These are phyloP conservation scores for Bimuria novae-zelandiae DNA, from an alignment of 2,329 filamentous ascomycete species.

Conservation along the genomic window DNA sequence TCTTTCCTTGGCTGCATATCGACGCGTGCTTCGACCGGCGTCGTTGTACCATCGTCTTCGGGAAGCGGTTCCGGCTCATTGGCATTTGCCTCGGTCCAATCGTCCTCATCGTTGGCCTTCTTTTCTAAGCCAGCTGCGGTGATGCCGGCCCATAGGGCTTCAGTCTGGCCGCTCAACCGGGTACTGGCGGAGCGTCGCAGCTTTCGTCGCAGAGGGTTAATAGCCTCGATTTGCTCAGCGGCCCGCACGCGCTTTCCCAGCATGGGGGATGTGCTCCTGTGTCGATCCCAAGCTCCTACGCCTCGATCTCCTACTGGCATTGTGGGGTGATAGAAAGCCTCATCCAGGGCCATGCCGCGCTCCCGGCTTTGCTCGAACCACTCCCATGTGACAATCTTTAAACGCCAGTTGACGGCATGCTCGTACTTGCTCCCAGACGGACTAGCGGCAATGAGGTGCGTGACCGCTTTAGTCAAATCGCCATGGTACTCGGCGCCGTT, in stretches of 20 bases:
- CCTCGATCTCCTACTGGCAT: conserved; percentile 74
- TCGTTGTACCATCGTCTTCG: conserved; percentile 15
- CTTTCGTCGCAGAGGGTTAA: conserved; percentile 68
- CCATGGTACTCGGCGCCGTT: conserved; percentile 86
- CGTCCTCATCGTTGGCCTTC: conserved; percentile 32
- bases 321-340: conserved; percentile 78
- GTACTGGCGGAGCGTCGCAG: conserved; percentile 85
- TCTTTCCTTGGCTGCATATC: conserved; percentile 18
- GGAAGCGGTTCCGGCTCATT: conserved; percentile 26
- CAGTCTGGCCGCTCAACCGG: conserved; percentile 77
- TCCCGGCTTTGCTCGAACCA: conserved; percentile 86
- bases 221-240: conserved; percentile 26
- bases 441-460: conserved; percentile 80
- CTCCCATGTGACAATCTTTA: conserved; percentile 77
- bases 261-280: conserved; percentile 47
- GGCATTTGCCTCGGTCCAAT: conserved; percentile 39
- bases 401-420: conserved; percentile 80
- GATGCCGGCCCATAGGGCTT: conserved; percentile 90
- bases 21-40: conserved; percentile 10
- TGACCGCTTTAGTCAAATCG: conserved; percentile 83
- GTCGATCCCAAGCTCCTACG: conserved; percentile 70
- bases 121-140: conserved; percentile 53
- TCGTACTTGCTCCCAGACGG: conserved; percentile 88
- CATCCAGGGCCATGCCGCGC: conserved; percentile 89
- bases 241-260: conserved; percentile 44